These are phyloP conservation scores for Talaromyces adpressus DNA, from an alignment of 495 filamentous ascomycete species.

Conservation along the genomic window DNA sequence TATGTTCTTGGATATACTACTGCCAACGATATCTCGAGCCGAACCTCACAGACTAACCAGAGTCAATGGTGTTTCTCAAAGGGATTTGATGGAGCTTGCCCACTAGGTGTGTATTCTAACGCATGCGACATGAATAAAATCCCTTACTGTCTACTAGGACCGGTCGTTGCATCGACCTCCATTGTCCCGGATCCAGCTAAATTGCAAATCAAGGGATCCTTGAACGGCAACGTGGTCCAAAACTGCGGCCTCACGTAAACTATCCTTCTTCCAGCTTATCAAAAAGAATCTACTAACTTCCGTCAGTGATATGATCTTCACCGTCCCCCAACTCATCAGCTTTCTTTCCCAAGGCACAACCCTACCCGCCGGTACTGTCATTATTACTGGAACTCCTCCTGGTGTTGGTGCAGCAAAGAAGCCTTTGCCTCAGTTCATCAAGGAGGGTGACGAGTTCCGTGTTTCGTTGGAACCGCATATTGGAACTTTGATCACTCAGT, in stretches of 20 bases:
- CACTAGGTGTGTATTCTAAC: conserved; percentile 45
- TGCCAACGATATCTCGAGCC: conserved; percentile 75
- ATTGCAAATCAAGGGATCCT: conserved; percentile 54
- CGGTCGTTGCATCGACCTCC: conserved; percentile 46
- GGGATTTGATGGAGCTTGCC: conserved; percentile 77
- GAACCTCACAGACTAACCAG: conserved; percentile 72
- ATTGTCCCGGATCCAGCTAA: conserved; percentile 56
- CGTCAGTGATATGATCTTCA: conserved; percentile 66
- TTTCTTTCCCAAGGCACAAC: conserved; percentile 76
- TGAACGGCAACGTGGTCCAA: conserved; percentile 68
- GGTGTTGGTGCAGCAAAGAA: conserved; percentile 49
- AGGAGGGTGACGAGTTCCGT: conserved; percentile 53
- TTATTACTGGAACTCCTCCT: conserved; percentile 73
- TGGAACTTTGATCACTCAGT: conserved; percentile 33
- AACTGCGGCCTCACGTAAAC: conserved; percentile 48
- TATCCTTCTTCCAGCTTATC: neutral
- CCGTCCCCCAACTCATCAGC: conserved; percentile 62
- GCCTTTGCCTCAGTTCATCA: conserved; percentile 42
- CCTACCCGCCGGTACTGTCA: conserved; percentile 69
- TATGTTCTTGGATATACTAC: conserved; percentile 76
- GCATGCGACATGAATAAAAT: neutral
- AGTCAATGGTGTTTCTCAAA: conserved; percentile 79
- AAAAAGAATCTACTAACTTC: neutral
- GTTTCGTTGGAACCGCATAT: conserved; percentile 44
- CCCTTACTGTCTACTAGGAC: conserved; percentile 25